Conservation (phyloP, 148 eudicot genomes). For the Polygonum aviculare region DNA sequence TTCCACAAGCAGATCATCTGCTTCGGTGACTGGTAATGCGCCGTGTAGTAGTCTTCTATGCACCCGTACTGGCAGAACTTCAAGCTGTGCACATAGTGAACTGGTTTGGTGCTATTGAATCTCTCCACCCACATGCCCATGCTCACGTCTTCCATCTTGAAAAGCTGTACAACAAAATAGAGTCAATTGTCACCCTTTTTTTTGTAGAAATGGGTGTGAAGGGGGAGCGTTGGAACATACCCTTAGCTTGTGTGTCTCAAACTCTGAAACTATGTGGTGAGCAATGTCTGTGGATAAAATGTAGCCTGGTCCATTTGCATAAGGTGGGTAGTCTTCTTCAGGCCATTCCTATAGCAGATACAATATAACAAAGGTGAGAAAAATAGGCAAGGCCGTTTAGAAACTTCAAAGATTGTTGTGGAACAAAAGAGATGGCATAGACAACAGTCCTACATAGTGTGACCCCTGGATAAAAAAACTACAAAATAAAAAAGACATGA, state of each 20-base stretch:
- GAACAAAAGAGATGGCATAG: neutral
- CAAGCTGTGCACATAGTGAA: constrained; percentile 54
- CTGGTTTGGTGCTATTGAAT: constrained; percentile 48
- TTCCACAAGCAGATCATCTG: constrained; percentile 63
- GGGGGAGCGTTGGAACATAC: constrained; percentile 24
- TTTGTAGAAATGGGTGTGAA: neutral
- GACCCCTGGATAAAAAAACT: neutral
- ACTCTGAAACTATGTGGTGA: constrained; percentile 42
- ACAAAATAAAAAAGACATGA: neutral
- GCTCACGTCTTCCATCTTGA: constrained; percentile 98
- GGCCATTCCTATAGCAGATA: constrained; percentile 64
- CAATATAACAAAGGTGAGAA: neutral
- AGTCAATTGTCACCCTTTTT: too few relatives aligned
- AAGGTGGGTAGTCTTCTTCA: constrained; percentile 64
- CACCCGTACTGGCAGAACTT: constrained; percentile 75
- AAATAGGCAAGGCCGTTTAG: neutral
- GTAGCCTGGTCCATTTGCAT: constrained; percentile 87
- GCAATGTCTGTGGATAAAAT: constrained; percentile 62
- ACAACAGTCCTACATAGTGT: neutral
- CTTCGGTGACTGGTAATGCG: constrained; percentile 83
- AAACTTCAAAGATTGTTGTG: neutral
- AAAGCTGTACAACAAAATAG: constrained; percentile 32
- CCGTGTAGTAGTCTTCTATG: constrained; percentile 51
- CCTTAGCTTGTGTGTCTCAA: constrained; percentile 47
- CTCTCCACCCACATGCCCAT: constrained; percentile 91